Percentiles rank a stretch among this genome's conserved stretches.
These are phyloP conservation scores for Potentilla sterilis DNA, from an alignment of 306 rosid species.

Conservation along the genomic window DNA sequence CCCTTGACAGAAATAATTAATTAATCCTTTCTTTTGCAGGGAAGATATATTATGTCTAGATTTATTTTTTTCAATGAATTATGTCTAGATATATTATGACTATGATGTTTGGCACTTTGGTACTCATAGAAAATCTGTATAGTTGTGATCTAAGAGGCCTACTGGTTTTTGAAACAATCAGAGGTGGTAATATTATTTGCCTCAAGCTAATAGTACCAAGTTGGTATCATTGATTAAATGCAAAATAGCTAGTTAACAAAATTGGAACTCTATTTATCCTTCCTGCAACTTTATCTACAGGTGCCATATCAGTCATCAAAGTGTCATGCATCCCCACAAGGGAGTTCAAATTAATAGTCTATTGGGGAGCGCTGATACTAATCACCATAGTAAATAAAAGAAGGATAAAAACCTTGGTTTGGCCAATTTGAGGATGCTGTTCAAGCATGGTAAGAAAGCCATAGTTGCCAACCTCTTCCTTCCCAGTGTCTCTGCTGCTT, in stretches of 20 bases:
- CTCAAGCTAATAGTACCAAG: background rate
- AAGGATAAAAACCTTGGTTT: constrained; percentile 45
- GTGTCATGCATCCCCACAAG: background rate
- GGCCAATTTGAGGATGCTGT: constrained; percentile 52
- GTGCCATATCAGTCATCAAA: background rate
- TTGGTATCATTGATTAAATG: background rate
- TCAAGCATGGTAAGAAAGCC: constrained; percentile 44
- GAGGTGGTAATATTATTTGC: background rate
- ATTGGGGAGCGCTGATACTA: background rate
- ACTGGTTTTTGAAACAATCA: background rate
- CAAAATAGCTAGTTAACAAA: background rate
- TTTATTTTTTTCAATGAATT: too few relatives aligned
- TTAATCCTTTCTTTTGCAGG: too few relatives aligned
- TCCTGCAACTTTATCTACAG: background rate
- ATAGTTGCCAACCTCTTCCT: constrained; percentile 14
- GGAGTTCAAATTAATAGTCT: background rate
- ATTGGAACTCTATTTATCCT: background rate
- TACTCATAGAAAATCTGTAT: background rate
- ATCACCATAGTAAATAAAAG: background rate
- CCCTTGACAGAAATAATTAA: too few relatives aligned
- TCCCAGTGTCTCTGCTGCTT: background rate
- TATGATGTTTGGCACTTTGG: background rate
- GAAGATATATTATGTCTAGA: too few relatives aligned
- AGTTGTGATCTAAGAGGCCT: background rate
- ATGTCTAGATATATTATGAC: background rate